Evolutionary conservation across 495 filamentous ascomycete species (phyloP), one percentile per base, ranked within the genome.

Genomic region (Barbatosphaeria neglecta): DNA sequence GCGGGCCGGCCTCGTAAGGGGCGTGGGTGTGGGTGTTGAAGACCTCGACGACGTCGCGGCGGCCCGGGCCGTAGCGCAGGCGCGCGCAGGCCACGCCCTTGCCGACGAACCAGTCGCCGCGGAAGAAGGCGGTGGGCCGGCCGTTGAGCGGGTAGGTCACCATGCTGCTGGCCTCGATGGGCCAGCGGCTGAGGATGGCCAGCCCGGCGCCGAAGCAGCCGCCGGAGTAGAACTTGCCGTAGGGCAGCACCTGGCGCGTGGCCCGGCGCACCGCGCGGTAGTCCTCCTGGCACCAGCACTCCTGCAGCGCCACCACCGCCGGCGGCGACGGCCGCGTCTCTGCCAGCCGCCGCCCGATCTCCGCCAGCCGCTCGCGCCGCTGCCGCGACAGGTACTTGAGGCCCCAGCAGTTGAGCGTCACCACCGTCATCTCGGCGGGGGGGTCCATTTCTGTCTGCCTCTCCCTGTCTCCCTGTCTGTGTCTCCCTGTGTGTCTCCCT

Each of bases 321-420:
- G 90, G 86, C 13, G 73, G 59, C 0, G 88, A 70, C 63, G 44
- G 81, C 69, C 6, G 74, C 58, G 50, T n/a, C n/a, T n/a, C n/a
- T n/a, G 85, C 81, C 24, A 94, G 74, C 44, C 79, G 78, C 40
- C 77, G 76, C 40, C 89, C 88, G 51, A 98, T 95, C 61, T 95
- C 87, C 10, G 72, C 59, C 40, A 96, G 75, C 27, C 92, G 88
- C 58, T 84, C 86, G 53, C 74, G 69, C 46, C 90, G 87, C 52
- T 83, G 73, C 55, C 81, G 82, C 49, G 88, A 78, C 53, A 96
- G 72, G 65, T 79, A 92, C 62, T 94, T 92, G 46, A 97, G 78
- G 37, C 92, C 92, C 89, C 92, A 96, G 78, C 87, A 93, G 62
- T 98, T 98, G 60, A 93, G 79, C 3, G 84, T 86, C 56, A 96